Conservation (phyloP, 139 green algal genomes). For the Chlorella sp. region DNA sequence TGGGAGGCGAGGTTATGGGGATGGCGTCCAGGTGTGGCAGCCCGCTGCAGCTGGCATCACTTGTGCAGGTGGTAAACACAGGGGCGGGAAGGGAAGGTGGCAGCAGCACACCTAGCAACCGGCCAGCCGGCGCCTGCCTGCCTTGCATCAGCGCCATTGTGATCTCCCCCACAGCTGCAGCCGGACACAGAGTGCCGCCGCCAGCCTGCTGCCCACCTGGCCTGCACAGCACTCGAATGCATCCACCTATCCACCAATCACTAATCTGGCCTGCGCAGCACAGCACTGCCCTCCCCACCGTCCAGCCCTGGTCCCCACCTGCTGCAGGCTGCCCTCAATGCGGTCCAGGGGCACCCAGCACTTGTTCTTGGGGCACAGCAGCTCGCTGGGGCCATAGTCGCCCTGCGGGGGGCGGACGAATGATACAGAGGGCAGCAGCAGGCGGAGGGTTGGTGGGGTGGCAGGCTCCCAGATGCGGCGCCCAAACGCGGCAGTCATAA, state of each 20-base stretch:
- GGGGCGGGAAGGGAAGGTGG: too few relatives aligned
- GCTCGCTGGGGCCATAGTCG: slow-evolving; percentile 86
- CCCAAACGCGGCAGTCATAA: too few relatives aligned
- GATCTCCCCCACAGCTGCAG: too few relatives aligned
- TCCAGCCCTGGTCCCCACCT: not conserved
- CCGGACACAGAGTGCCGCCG: not conserved
- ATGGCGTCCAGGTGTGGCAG: not conserved
- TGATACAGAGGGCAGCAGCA: not conserved
- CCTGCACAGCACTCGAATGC: not conserved
- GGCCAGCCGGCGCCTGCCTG: too few relatives aligned
- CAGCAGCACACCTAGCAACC: too few relatives aligned
- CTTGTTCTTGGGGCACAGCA: slow-evolving; percentile 84
- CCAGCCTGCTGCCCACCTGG: not conserved
- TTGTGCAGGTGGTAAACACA: too few relatives aligned
- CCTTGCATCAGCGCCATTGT: not conserved
- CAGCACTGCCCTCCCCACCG: not conserved
- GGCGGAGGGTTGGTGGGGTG: not conserved
- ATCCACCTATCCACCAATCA: too few relatives aligned
- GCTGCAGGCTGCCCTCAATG: slow-evolving; percentile 22
- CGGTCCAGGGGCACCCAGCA: slow-evolving; percentile 63
- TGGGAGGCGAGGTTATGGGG: not conserved
- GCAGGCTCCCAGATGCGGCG: not conserved
- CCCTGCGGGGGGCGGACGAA: slow-evolving; percentile 55
- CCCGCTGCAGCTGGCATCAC: too few relatives aligned
- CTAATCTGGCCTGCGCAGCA: not conserved